Evolutionary conservation across 306 rosid genomes (phyloP).

Genomic region (Corylus avellana): DNA sequence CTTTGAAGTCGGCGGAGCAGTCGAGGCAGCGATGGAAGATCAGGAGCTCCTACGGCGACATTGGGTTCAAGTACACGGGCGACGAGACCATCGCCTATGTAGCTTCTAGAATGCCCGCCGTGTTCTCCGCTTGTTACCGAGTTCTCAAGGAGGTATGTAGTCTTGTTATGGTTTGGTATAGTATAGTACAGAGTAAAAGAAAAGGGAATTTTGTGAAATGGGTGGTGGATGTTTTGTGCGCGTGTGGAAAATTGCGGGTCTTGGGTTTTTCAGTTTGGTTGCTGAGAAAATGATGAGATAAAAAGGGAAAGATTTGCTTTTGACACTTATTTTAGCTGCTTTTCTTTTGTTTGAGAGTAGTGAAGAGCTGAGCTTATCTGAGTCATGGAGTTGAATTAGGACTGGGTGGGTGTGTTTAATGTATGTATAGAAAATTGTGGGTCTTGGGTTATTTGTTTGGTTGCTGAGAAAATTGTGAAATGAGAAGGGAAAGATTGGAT

Average conservation of each 20-base stretch:
- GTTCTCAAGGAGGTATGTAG: slow-evolving; percentile 78
- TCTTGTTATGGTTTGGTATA: not conserved
- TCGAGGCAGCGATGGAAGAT: slow-evolving; percentile 93
- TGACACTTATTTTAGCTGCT: not conserved
- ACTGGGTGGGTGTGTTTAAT: not conserved
- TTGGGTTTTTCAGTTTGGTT: not conserved
- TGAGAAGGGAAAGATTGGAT: not conserved
- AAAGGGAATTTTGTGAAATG: not conserved
- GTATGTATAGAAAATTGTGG: not conserved
- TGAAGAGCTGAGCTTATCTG: no score
- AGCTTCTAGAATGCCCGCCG: slow-evolving; percentile 95
- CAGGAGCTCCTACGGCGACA: slow-evolving; percentile 82
- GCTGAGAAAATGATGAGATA: slow-evolving; percentile 1
- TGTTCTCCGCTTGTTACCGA: slow-evolving; percentile 87
- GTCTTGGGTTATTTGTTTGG: not conserved
- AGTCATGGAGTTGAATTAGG: no score
- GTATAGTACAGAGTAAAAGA: not conserved
- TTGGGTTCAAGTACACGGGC: slow-evolving; percentile 68
- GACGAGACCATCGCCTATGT: slow-evolving; percentile 87
- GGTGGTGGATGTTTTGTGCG: not conserved
- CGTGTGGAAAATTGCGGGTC: not conserved
- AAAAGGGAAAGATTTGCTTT: not conserved
- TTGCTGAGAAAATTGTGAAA: slow-evolving; percentile 9
- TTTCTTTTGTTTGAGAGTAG: no score
- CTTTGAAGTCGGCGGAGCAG: slow-evolving; percentile 59